phyloP scores from a whole-genome alignment of 2,329 filamentous ascomycete genomes.

The Neofusicoccum parvum region DNA sequence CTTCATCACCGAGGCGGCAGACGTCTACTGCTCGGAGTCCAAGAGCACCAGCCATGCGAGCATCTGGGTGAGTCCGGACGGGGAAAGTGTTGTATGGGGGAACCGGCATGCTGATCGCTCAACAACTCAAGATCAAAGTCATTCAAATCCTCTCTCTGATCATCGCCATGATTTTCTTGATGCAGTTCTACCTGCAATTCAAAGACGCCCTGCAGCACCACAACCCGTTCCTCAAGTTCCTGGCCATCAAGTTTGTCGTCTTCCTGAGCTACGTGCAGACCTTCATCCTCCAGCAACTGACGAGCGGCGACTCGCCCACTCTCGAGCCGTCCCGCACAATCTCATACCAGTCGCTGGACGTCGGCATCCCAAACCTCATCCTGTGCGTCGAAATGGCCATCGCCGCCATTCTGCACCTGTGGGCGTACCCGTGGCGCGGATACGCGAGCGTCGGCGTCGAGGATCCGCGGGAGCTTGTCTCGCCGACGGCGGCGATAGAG shows the following conservation, averaged over 20 bases:
- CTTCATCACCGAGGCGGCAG: conserved; percentile 68
- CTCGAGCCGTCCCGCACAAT: not conserved
- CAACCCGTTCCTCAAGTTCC: conserved; percentile 71
- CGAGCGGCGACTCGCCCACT: not conserved
- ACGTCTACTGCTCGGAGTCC: conserved; percentile 73
- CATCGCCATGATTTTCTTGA: conserved; percentile 79
- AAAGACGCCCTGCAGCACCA: conserved; percentile 65
- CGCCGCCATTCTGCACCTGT: conserved; percentile 74
- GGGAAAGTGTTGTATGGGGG: too few species aligned
- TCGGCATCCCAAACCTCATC: conserved; percentile 73
- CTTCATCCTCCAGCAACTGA: conserved; percentile 48
- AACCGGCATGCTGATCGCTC: too few species aligned
- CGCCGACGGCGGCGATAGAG: not conserved
- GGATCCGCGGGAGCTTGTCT: not conserved
- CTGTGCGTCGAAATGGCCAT: conserved; percentile 80
- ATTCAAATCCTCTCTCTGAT: conserved; percentile 71
- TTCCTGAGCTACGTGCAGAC: conserved; percentile 82
- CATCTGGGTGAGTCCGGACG: not conserved
- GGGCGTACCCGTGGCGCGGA: conserved; percentile 72
- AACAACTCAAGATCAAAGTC: conserved; percentile 66
- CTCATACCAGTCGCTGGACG: conserved; percentile 55
- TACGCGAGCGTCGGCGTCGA: conserved; percentile 49
- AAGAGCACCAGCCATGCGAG: not conserved
- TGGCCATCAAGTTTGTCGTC: conserved; percentile 84
- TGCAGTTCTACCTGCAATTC: conserved; percentile 79